A percentile compares a stretch with the other conserved stretches of the same genome.
Conservation (phyloP, 495 filamentous ascomycete genomes). For the Aspergillus sclerotioniger region DNA sequence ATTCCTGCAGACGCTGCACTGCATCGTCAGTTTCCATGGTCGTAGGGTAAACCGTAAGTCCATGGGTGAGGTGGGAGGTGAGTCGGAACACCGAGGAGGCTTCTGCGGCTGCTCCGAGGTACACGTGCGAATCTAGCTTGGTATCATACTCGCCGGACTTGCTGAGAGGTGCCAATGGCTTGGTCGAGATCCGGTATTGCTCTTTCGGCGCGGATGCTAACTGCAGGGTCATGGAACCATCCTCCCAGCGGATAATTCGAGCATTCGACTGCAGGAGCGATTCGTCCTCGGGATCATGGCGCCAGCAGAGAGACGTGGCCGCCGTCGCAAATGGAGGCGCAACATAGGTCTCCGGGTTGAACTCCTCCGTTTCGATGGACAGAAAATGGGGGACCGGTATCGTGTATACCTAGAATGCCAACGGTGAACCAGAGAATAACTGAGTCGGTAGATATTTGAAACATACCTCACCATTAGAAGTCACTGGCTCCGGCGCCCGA, state of each 20-base stretch:
- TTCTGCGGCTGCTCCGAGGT: slow-evolving; percentile 72
- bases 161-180: slow-evolving; percentile 69
- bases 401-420: slow-evolving; percentile 61
- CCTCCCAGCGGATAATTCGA: slow-evolving; percentile 76
- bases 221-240: slow-evolving; percentile 80
- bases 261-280: slow-evolving; percentile 69
- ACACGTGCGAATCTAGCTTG: slow-evolving; percentile 75
- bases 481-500: slow-evolving; percentile 67
- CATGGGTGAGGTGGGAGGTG: slow-evolving; percentile 76
- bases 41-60: slow-evolving; percentile 69
- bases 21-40: slow-evolving; percentile 73
- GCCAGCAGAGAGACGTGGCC: slow-evolving; percentile 67
- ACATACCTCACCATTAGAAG: slow-evolving; percentile 63
- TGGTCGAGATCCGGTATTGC: slow-evolving; percentile 76
- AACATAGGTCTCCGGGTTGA: slow-evolving; percentile 69
- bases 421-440: slow-evolving; percentile 5
- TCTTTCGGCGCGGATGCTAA: slow-evolving; percentile 67
- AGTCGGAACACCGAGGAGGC: slow-evolving; percentile 67
- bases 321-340: slow-evolving; percentile 65
- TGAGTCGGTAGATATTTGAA: not conserved
- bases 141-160: slow-evolving; percentile 61
- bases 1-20: slow-evolving; percentile 67
- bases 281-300: slow-evolving; percentile 61
- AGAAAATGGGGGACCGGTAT: slow-evolving; percentile 79
- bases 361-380: slow-evolving; percentile 70